A percentile compares a stretch with the other conserved stretches of the same genome.
Evolutionary conservation across 1,284 basidiomycete species (phyloP).

Genomic region (Irpex lacteus): DNA sequence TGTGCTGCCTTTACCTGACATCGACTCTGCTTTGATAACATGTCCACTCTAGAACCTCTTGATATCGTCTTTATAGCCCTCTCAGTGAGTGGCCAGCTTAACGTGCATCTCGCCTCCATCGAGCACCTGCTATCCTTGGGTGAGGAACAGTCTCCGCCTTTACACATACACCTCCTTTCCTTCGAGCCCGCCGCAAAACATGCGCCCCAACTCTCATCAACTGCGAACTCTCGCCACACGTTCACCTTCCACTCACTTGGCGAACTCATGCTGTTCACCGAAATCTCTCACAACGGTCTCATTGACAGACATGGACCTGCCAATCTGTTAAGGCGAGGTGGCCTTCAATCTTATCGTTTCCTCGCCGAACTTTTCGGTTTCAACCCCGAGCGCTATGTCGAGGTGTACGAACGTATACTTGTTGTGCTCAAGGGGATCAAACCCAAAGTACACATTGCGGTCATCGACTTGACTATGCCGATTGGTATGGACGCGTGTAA

Average conservation of each 20-base stretch:
- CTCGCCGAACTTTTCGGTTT: conserved; percentile 16
- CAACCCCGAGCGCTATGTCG: conserved; percentile 12
- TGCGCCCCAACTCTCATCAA: conserved; percentile 1
- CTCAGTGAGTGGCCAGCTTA: conserved; percentile 17
- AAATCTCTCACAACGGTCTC: conserved; percentile 11
- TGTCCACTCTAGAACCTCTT: background rate
- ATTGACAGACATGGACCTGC: conserved; percentile 15
- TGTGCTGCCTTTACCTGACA: background rate
- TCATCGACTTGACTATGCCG: conserved; percentile 13
- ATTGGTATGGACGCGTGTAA: conserved; percentile 16
- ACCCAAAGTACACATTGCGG: conserved; percentile 11
- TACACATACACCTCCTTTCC: conserved; percentile 13
- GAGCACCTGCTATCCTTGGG: conserved; percentile 12
- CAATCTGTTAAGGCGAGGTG: conserved; percentile 5
- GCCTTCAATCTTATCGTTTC: conserved; percentile 12
- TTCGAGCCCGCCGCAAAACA: conserved; percentile 15
- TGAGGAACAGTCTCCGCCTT: conserved; percentile 2
- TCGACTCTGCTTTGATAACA: background rate
- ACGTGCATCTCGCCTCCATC: conserved; percentile 14
- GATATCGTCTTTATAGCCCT: conserved; percentile 16
- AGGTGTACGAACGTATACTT: conserved; percentile 11
- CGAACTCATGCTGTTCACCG: conserved; percentile 12
- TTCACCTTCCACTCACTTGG: conserved; percentile 14
- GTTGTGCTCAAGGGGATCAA: conserved; percentile 5
- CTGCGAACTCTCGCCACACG: background rate